These are phyloP conservation scores for Volvox africanus DNA, from an alignment of 139 green algal genomes.

Conservation along the genomic window DNA sequence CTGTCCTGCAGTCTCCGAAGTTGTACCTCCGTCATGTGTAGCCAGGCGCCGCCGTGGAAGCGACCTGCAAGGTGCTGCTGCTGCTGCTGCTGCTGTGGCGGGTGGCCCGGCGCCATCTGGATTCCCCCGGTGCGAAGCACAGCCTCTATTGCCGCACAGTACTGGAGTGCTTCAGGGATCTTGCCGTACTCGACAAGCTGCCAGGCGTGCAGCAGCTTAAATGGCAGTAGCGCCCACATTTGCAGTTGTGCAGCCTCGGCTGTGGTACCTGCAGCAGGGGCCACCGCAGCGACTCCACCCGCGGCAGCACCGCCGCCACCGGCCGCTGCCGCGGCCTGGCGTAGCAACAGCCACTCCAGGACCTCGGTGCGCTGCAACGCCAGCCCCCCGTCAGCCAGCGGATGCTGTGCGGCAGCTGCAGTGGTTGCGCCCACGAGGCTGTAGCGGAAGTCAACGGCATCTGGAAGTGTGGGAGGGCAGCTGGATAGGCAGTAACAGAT, in stretches of 20 bases:
- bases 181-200: conserved; percentile 49
- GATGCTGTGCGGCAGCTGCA: conserved; percentile 23
- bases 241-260: background rate
- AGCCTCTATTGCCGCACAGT: conserved; percentile 43
- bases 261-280: background rate
- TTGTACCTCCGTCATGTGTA: conserved; percentile 9
- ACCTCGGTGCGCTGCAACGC: conserved; percentile 83
- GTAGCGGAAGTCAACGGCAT: conserved; percentile 24
- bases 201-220: conserved; percentile 54
- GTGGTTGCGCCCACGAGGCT: background rate
- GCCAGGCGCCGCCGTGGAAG: conserved; percentile 16
- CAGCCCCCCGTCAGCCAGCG: conserved; percentile 50
- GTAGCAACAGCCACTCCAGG: conserved; percentile 72
- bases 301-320: background rate
- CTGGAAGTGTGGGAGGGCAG: conserved; percentile 24
- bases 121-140: conserved; percentile 7
- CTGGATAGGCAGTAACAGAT: conserved; percentile 41
- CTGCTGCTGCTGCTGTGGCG: background rate
- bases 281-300: background rate
- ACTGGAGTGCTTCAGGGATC: conserved; percentile 49
- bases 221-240: conserved; percentile 45
- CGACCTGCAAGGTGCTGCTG: background rate
- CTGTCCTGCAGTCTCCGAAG: conserved; percentile 41
- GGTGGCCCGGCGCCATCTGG: background rate
- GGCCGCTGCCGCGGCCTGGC: background rate